A percentile compares a stretch with the other conserved stretches of the same genome.
Evolutionary conservation across 2,329 filamentous ascomycete genomes (phyloP).

Genomic region (Scytalidium sp.): DNA sequence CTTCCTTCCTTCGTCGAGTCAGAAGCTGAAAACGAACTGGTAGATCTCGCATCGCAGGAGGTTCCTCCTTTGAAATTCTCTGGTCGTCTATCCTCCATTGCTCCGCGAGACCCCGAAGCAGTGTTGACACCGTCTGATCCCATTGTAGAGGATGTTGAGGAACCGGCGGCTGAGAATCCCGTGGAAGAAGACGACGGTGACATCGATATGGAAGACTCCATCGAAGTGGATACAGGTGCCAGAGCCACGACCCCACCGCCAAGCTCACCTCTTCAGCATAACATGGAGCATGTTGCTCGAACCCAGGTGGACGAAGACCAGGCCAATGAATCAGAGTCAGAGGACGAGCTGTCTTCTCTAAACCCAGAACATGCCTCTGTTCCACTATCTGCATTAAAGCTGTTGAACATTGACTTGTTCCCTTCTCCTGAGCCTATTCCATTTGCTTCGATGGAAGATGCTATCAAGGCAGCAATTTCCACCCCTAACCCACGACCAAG

Average conservation of each 20-base stretch:
- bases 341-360: slow-evolving; percentile 45
- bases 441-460: slow-evolving; percentile 17
- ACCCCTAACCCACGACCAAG: neutral
- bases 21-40: neutral
- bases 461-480: slow-evolving; percentile 17
- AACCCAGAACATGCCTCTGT: slow-evolving; percentile 22
- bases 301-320: slow-evolving; percentile 45
- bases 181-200: neutral
- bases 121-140: slow-evolving; percentile 12
- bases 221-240: neutral
- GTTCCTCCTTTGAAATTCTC: slow-evolving; percentile 26
- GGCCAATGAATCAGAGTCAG: slow-evolving; percentile 50
- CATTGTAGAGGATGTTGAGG: slow-evolving; percentile 14
- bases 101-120: slow-evolving; percentile 31
- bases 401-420: slow-evolving; percentile 25
- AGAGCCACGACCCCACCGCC: slow-evolving; percentile 20
- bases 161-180: neutral
- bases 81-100: slow-evolving; percentile 35
- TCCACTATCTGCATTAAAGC: slow-evolving; percentile 21
- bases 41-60: neutral
- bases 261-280: slow-evolving; percentile 16
- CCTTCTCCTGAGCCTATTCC: slow-evolving; percentile 37
- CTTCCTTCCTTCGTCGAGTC: neutral
- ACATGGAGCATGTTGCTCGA: slow-evolving; percentile 34
- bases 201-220: neutral